phyloP scores from a whole-genome alignment of 2,329 filamentous ascomycete genomes.

The Didymella sp. region DNA sequence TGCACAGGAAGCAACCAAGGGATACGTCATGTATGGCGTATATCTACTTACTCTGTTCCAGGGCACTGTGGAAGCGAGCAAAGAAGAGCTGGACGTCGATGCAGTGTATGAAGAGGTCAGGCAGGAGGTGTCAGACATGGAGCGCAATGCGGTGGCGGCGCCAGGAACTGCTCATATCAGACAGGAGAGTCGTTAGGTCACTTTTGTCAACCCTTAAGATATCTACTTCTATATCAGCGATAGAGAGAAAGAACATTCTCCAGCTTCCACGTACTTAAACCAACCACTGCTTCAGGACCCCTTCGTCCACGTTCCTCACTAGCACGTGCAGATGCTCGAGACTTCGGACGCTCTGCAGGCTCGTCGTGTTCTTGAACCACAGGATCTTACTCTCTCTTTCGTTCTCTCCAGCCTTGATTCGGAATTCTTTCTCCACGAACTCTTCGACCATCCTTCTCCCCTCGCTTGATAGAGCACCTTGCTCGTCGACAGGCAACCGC shows the following conservation, averaged over 20 bases:
- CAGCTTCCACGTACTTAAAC: background rate
- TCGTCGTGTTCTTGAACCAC: constrained; percentile 71
- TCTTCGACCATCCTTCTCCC: constrained; percentile 38
- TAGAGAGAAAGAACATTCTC: background rate
- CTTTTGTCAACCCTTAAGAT: background rate
- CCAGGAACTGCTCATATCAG: constrained; percentile 11
- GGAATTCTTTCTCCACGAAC: constrained; percentile 56
- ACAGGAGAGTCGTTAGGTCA: background rate
- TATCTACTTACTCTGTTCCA: constrained; percentile 30
- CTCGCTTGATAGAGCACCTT: constrained; percentile 42
- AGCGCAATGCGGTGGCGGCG: constrained; percentile 5
- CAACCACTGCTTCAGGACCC: constrained; percentile 28
- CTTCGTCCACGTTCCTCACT: constrained; percentile 72
- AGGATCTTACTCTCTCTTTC: constrained; percentile 57
- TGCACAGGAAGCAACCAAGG: constrained; percentile 19
- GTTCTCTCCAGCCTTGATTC: constrained; percentile 48
- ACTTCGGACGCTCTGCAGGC: constrained; percentile 66
- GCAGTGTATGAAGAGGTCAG: constrained; percentile 13
- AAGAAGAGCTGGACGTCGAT: constrained; percentile 29
- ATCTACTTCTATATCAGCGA: background rate
- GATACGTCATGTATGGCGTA: constrained; percentile 29
- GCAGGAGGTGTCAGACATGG: constrained; percentile 19
- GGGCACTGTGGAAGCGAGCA: constrained; percentile 15
- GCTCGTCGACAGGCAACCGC: constrained; percentile 39
- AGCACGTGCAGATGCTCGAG: constrained; percentile 79